A percentile compares a stretch with the other conserved stretches of the same genome.
Conservation (phyloP, 176 grass and related monocot species). For the Triticum monococcum region DNA sequence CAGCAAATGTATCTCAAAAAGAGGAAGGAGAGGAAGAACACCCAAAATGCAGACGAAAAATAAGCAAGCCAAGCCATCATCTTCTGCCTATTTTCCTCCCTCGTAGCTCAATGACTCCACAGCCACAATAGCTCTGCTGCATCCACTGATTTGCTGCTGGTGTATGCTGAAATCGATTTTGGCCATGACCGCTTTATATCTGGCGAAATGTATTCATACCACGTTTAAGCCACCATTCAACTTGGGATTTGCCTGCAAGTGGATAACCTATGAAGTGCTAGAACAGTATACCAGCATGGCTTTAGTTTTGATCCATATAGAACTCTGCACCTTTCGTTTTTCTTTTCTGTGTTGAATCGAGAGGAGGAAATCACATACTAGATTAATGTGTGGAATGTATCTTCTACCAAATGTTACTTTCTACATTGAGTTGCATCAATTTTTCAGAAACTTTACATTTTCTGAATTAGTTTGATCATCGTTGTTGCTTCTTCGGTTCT, state of each 20-base stretch:
- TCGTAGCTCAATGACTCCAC: no score
- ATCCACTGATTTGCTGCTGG: neutral
- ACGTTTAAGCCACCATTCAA: neutral
- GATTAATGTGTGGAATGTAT: neutral
- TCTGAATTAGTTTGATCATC: neutral
- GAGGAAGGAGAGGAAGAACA: no score
- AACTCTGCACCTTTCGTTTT: neutral
- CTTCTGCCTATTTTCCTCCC: no score
- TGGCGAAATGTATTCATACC: neutral
- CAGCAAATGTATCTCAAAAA: no score
- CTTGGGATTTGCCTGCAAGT: neutral
- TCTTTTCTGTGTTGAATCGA: neutral
- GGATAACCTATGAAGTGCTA: neutral
- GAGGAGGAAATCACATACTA: neutral
- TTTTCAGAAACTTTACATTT: neutral
- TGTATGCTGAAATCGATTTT: neutral
- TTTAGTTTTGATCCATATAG: constrained; percentile 3
- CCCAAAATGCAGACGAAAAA: no score
- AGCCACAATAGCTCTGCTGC: neutral
- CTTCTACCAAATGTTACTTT: neutral
- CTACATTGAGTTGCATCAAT: neutral
- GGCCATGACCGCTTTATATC: neutral
- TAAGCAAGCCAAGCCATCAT: no score
- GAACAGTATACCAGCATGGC: neutral
- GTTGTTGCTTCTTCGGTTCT: neutral